Evolutionary conservation across 2,329 filamentous ascomycete genomes (phyloP), one percentile per base, ranked within the genome.

Genomic region (Pezicula carpinea): DNA sequence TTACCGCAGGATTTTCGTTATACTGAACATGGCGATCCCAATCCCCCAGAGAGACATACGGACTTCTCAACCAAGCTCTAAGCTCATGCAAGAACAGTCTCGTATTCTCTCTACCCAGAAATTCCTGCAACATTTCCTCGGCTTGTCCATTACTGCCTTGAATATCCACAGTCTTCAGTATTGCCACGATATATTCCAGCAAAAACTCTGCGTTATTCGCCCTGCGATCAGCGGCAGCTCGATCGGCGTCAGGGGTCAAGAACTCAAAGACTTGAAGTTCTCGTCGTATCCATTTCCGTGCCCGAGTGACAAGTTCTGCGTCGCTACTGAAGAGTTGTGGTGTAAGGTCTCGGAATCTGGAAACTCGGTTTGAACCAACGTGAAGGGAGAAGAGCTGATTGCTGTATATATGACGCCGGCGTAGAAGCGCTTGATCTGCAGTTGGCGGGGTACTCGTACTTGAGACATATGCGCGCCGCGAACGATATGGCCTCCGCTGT

Each of bases 211-310:
- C 80, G 59, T 91, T 92, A 54, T 79, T 83, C 5, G 76, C 76
- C 34, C 79, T 69, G 32, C 76, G 69, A 41, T 62, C 64, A 3
- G 48, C 46, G 36, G 44, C n/a, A 21, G 50, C 56, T 1, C 54
- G 51, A 2, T 54, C 29, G 13, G 50, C 48, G 29, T 58, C 59
- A 3, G 59, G 54, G 2, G 69, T 72, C 11, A 95, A 71, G 59
- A 91, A 93, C 14, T 78, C 75, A 57, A 96, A 96, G 15, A 95
- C 88, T 46, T 83, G 82, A 3, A 96, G 71, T 62, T 97, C 92
- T 36, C 92, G 79, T 1, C 90, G 79, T 43, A 96, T 80, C 79
- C 89, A 97, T 51, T 80, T 82, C 6, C 87, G 77, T 2, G 91
- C 90, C 31, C 87, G 83, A 0, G 85, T 86, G 15, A 89, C 76